Evolutionary conservation across 805 yeast species (phyloP).

Genomic region (Yarrowia divulgata): DNA sequence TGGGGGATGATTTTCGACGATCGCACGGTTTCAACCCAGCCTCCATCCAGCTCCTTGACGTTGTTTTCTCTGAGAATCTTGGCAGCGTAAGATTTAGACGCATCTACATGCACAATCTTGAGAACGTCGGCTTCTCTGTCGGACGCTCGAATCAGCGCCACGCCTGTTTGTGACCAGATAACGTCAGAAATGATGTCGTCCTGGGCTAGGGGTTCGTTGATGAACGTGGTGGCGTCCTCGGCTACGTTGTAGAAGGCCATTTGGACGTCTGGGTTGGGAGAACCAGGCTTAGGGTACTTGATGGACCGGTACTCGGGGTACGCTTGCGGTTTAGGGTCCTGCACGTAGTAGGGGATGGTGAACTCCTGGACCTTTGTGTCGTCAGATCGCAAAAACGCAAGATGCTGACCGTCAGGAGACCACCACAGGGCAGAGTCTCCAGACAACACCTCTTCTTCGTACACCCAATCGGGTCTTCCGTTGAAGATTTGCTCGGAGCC

Average conservation of each 20-base stretch:
- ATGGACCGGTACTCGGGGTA: constrained; percentile 69
- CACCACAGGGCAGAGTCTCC: constrained; percentile 82
- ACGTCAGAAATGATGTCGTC: constrained; percentile 70
- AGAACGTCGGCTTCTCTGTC: constrained; percentile 72
- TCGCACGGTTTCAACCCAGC: constrained; percentile 82
- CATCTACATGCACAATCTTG: constrained; percentile 63
- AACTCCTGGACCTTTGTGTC: constrained; percentile 77
- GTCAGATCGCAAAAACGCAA: constrained; percentile 71
- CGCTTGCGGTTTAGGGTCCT: constrained; percentile 55
- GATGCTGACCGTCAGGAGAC: constrained; percentile 74
- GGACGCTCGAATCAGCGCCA: constrained; percentile 63
- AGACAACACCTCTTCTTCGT: constrained; percentile 86
- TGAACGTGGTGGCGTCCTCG: constrained; percentile 44
- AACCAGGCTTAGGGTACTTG: constrained; percentile 88
- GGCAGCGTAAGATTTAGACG: constrained; percentile 44
- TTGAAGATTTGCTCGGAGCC: constrained; percentile 77
- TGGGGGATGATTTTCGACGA: constrained; percentile 66
- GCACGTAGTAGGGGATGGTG: constrained; percentile 77
- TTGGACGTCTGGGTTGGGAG: constrained; percentile 71
- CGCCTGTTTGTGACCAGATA: constrained; percentile 67
- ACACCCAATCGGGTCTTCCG: constrained; percentile 94
- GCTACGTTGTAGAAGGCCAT: constrained; percentile 52
- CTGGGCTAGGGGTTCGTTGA: constrained; percentile 27
- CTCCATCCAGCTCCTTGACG: constrained; percentile 56
- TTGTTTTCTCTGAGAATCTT: constrained; percentile 47